These are phyloP conservation scores for Geotrichum aggregatum DNA, from an alignment of 1,139 yeast genomes.

Conservation along the genomic window DNA sequence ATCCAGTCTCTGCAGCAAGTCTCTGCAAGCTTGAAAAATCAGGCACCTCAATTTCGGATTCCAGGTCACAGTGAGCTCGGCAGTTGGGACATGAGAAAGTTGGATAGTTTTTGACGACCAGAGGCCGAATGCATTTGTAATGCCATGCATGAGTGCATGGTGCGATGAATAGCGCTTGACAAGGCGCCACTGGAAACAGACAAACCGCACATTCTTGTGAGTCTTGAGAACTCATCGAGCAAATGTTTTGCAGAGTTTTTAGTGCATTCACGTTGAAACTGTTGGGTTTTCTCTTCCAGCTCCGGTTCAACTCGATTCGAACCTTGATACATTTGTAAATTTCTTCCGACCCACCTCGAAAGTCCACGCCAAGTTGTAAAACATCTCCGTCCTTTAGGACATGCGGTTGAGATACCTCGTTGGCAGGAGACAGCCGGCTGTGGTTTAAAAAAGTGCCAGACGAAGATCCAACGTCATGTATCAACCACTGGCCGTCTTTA, in stretches of 20 bases:
- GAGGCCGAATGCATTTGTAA: conserved; percentile 86
- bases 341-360: conserved; percentile 92
- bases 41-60: conserved; percentile 63
- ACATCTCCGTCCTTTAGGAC: conserved; percentile 79
- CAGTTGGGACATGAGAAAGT: conserved; percentile 95
- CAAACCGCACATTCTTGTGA: conserved; percentile 87
- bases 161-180: conserved; percentile 86
- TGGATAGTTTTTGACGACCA: conserved; percentile 80
- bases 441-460: conserved; percentile 93
- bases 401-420: conserved; percentile 62
- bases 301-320: conserved; percentile 81
- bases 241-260: conserved; percentile 28
- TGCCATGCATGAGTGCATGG: conserved; percentile 98
- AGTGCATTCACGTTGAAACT: conserved; percentile 52
- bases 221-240: conserved; percentile 30
- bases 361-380: conserved; percentile 90
- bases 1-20: too few relatives aligned
- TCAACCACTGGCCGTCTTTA: conserved; percentile 77
- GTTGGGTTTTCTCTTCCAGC: conserved; percentile 82
- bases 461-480: conserved; percentile 80
- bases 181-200: conserved; percentile 72
- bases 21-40: conserved; percentile 25
- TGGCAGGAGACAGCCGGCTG: conserved; percentile 75
- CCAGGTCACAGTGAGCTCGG: conserved; percentile 86
- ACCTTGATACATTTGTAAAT: conserved; percentile 89